Base-by-base conservation (phyloP, 768 basidiomycete species). In the Galerina marginata region DNA sequence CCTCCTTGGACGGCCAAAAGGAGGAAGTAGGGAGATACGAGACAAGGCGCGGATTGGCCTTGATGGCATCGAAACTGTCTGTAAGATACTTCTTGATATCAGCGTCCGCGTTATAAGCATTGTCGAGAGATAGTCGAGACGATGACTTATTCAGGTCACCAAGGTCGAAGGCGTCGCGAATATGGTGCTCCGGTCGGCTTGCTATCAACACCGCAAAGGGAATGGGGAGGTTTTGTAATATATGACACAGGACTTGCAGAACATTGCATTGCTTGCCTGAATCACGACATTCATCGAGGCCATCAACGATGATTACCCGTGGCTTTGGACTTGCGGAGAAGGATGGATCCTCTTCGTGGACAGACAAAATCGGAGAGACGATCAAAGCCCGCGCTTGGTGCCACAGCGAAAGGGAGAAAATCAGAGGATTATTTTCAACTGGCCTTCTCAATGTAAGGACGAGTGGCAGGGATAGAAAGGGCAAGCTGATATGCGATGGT, bases 401-500 rank as follows among this genome's bases (percentile, higher is more conserved):
- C n/a, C 52, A 23, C 37, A 64, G 7, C 16, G 50, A 42, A 3
- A 39, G 57, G 29, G 46, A 43, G 16, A 63, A 58, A 6, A 59
- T 26, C 20, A 47, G 20, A 5, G 62, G 62, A 43, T 63, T 47
- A 11, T n/a, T 29, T 20, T 39, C 43, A 3, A 63, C 33, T n/a
- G 23, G 51, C 26, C 38, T n/a, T 9, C 20, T 42, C 36, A 37
- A 63, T 56, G 45, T 54, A 16, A 23, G 16, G 15, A 1, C 57
- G 52, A 4, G 38, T 16, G 4, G 20, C 45, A 20, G 62, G 62
- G n/a, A 63, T 54, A 16, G 44, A 9, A n/a, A 44, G 38, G 20
- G 53, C n/a, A 3, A 64, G 15, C 16, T 61, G 63, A 36, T 61
- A 61, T 2, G 63, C 59, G 15, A 64, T 26, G 15, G 59, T 58